These are phyloP conservation scores for Corynascus novoguineensis DNA, from an alignment of 495 filamentous ascomycete species.

Conservation along the genomic window DNA sequence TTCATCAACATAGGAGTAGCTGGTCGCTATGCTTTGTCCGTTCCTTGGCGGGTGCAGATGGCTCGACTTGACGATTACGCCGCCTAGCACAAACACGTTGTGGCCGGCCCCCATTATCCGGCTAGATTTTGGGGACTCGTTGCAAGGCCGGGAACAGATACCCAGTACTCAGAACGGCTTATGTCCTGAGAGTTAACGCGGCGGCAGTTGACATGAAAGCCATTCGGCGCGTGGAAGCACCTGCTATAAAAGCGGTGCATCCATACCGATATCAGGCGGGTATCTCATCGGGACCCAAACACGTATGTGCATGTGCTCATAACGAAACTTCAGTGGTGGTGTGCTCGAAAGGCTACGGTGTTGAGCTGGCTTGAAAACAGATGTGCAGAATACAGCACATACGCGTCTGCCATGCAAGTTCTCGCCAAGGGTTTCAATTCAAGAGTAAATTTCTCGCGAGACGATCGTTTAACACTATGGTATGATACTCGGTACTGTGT, in stretches of 20 bases:
- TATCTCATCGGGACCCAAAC: no score
- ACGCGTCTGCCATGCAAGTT: no score
- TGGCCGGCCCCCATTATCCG: not conserved
- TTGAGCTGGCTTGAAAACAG: no score
- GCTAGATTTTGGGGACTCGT: not conserved
- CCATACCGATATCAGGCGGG: no score
- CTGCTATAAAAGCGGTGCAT: not conserved
- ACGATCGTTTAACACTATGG: no score
- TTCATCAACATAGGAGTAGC: not conserved
- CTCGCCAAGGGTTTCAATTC: no score
- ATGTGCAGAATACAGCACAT: no score
- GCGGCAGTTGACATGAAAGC: not conserved
- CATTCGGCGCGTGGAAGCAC: not conserved
- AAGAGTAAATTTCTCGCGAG: no score
- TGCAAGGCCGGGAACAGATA: not conserved
- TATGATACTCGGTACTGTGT: no score
- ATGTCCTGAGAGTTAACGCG: not conserved
- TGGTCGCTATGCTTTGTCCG: not conserved
- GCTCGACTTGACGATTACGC: not conserved
- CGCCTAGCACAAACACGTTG: not conserved
- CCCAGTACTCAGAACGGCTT: not conserved
- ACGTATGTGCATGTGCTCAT: no score
- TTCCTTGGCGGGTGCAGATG: not conserved
- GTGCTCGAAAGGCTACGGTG: no score
- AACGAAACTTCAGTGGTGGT: no score